Base-by-base conservation (phyloP, 2,329 filamentous ascomycete genomes). In the Rasamsonia emersonii region DNA sequence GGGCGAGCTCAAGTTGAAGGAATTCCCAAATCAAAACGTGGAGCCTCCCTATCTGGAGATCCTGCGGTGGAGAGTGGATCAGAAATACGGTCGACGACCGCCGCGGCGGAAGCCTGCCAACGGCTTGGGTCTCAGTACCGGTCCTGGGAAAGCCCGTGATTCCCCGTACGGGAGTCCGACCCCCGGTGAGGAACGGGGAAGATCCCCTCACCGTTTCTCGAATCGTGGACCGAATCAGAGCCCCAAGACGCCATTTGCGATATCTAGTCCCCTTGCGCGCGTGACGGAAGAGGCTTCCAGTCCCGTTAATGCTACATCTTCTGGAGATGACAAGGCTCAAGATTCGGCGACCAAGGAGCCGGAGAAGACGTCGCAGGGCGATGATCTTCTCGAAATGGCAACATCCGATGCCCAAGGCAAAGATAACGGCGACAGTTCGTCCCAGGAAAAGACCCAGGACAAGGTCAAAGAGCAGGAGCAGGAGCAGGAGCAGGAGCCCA, bases 41-140 rank as follows among this genome's bases (percentile, higher is more conserved):
- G 89, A 96, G 61, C 91, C 91, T 13, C 73, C 80, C 16, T 98
- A 96, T 59, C 79, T 98, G 53, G 89, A 93, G 54, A 94, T 98
- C 51, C 67, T 98, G 47, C 75, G 91, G 46, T 96, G 91, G 86
- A 79, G 91, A 54, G 79, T 82, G 63, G 91, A 98, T 56, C 89
- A 96, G 58, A 96, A 94, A 65, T 82, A 91, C 56, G 89, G 89
- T 28, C 67, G 75, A 34, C 68, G 67, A 44, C 58, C 56, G 19
- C 67, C 67, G 30, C 71, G 64, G 43, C 66, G 63, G 49, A 67
- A 67, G 43, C 53, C 51, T 18, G 61, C 58, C 47, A 58, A 64
- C 42, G 59, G 67, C 36, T 55, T 74, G 47, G 67, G 69, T 19
- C 64, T 73, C 40, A 76, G 72, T 43, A 66, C 69, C 10, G 65